Base-by-base conservation (phyloP, 352 stramenopile genomes). In the Phytophthora parvispora region DNA sequence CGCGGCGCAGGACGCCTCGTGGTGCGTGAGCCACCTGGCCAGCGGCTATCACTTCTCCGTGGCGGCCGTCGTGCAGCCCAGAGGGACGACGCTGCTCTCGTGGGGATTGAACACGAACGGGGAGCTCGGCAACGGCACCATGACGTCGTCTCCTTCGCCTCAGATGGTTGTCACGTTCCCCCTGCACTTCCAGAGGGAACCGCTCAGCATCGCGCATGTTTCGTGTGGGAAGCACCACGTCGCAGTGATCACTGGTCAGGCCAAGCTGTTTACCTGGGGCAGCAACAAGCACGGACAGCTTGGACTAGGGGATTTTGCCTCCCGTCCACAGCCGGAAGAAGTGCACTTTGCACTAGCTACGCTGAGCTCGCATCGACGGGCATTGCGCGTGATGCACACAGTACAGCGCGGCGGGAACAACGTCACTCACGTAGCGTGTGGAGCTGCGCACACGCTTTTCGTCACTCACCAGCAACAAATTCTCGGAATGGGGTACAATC, bases 401-500 rank as follows among this genome's bases (percentile, higher is more conserved):
- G 84, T 89, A 40, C 74, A 88, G 36, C 67, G 77, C 18, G 73
- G 71, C 0, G 78, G 74, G 0, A 83, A 81, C 40, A 90, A 90
- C 42, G 86, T 93, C 25, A 93, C 84, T 0, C 84, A 89, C 18
- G 83, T 88, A 1, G 84, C 82, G 1, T 94, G 86, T 57, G 86
- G 87, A 28, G 79, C 85, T 12, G 85, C 74, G 29, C 87, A 95
- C 61, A 93, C 85, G 56, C 77, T 93, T 16, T 87, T 93, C 40
- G 82, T 93, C 24, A 92, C 81, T n/a, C 78, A 93, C 43, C 83
- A 92, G 57, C 85, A 93, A 53, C 84, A 89, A 43, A 72, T 95
- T n/a, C 64, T 92, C 6, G 72, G 80, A 6, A 92, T 95, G 83
- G 87, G 87, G 2, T 91, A 93, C 72, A 95, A 95, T 61, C 85